Percentiles rank a stretch among this genome's conserved stretches.
These are phyloP conservation scores for Lipomyces spencermartinsiae DNA, from an alignment of 805 yeast species.

Conservation along the genomic window DNA sequence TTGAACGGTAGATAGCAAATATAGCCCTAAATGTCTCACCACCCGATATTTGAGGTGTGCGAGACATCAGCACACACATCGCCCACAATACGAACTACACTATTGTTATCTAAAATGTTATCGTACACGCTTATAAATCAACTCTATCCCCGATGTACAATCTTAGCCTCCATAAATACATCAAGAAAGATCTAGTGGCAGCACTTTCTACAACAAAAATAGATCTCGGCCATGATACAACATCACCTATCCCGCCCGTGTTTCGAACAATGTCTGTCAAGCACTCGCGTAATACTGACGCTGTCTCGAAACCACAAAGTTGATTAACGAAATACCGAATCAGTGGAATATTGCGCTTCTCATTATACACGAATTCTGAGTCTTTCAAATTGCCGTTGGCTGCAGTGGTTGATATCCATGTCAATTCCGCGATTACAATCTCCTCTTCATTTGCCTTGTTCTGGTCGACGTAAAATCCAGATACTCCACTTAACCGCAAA, in stretches of 20 bases:
- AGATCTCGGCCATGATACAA: conserved; percentile 2
- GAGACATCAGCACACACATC: not conserved
- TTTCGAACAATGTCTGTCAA: not conserved
- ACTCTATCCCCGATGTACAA: conserved; percentile 20
- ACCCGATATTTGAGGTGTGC: not conserved
- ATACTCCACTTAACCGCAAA: conserved; percentile 1
- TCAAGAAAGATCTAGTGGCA: conserved; percentile 13
- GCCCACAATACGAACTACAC: not conserved
- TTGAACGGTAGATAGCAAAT: too few species aligned
- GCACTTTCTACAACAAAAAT: not conserved
- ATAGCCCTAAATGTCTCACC: not conserved
- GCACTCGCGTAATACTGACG: not conserved
- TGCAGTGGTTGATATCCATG: conserved; percentile 7
- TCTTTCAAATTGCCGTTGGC: conserved; percentile 1
- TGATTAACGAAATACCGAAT: conserved; percentile 13
- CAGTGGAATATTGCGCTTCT: not conserved
- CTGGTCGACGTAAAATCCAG: conserved; percentile 11
- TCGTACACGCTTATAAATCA: not conserved
- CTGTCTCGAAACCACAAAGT: conserved; percentile 17
- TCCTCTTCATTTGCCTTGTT: conserved; percentile 12
- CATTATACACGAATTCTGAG: conserved; percentile 12
- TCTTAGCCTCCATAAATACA: conserved; percentile 21
- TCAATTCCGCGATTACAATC: conserved; percentile 6
- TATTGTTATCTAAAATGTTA: not conserved
- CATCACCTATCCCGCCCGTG: not conserved